These are phyloP conservation scores for Quaeritorhiza haematococci DNA, from an alignment of 371 early-diverging fungal genomes.

Conservation along the genomic window DNA sequence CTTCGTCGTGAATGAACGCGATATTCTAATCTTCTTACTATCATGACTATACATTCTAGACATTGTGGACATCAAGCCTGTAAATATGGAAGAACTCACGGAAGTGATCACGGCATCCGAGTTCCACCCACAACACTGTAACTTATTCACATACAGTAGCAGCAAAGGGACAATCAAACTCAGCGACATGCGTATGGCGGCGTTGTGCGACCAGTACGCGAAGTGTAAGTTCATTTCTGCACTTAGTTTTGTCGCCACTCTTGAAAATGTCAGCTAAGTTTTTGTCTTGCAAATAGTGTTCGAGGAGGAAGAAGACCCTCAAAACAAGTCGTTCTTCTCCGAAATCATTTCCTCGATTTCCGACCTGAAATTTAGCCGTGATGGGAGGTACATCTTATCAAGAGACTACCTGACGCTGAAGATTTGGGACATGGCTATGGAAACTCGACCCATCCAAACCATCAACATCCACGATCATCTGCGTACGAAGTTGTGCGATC, in stretches of 20 bases:
- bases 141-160: constrained; percentile 96
- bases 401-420: constrained; percentile 94
- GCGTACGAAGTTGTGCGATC: constrained; percentile 87
- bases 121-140: constrained; percentile 94
- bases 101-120: constrained; percentile 99
- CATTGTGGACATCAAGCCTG: constrained; percentile 99
- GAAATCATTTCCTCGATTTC: constrained; percentile 97
- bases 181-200: constrained; percentile 92
- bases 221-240: constrained; percentile 58
- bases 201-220: constrained; percentile 89
- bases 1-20: not conserved
- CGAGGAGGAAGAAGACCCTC: constrained; percentile 90
- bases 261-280: constrained; percentile 1
- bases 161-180: constrained; percentile 96
- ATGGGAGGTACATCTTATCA: constrained; percentile 94
- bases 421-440: constrained; percentile 98
- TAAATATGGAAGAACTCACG: constrained; percentile 97
- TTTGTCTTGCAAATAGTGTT: constrained; percentile 60
- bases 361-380: constrained; percentile 90
- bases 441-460: constrained; percentile 83
- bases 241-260: not conserved
- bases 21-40: not conserved
- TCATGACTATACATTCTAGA: constrained; percentile 42
- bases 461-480: constrained; percentile 94
- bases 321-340: constrained; percentile 92